phyloP scores from a whole-genome alignment of 345 rosid genomes.

The Hypericum androsaemum region DNA sequence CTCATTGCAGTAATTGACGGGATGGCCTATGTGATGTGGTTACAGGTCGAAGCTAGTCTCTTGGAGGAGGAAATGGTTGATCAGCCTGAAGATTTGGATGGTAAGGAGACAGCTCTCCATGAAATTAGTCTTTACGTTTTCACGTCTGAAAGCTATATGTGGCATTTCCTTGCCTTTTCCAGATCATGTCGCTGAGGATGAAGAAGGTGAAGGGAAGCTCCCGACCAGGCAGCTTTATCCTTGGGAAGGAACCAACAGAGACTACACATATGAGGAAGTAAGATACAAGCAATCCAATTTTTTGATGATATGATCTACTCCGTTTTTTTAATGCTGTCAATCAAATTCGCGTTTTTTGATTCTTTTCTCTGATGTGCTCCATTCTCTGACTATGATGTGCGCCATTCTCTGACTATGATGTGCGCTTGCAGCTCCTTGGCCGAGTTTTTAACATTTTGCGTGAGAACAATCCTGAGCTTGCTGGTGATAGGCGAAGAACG shows the following conservation, averaged over 20 bases:
- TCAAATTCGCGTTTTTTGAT: too few relatives aligned
- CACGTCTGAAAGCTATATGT: not conserved
- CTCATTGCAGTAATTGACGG: not conserved
- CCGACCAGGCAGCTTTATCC: conserved; percentile 45
- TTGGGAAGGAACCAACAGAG: conserved; percentile 95
- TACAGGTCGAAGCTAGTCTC: conserved; percentile 54
- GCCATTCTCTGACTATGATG: not conserved
- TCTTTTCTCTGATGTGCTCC: not conserved
- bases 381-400: not conserved
- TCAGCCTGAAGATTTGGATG: conserved; percentile 55
- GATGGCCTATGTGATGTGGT: conserved; percentile 8
- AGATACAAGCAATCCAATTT: not conserved
- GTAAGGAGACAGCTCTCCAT: conserved; percentile 22
- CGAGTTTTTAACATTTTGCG: conserved; percentile 79
- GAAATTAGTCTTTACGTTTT: not conserved
- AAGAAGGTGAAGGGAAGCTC: conserved; percentile 36
- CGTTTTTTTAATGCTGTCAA: too few relatives aligned
- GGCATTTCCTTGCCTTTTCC: conserved; percentile 7
- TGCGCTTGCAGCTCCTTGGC: conserved; percentile 67
- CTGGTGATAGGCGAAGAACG: conserved; percentile 94
- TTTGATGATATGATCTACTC: too few relatives aligned
- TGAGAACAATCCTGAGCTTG: conserved; percentile 91
- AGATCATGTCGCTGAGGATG: conserved; percentile 58
- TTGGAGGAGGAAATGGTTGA: conserved; percentile 61
- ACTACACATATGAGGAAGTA: conserved; percentile 85